These are phyloP conservation scores for Coemansia sp. DNA, from an alignment of 192 early-diverging fungal species.

Conservation along the genomic window DNA sequence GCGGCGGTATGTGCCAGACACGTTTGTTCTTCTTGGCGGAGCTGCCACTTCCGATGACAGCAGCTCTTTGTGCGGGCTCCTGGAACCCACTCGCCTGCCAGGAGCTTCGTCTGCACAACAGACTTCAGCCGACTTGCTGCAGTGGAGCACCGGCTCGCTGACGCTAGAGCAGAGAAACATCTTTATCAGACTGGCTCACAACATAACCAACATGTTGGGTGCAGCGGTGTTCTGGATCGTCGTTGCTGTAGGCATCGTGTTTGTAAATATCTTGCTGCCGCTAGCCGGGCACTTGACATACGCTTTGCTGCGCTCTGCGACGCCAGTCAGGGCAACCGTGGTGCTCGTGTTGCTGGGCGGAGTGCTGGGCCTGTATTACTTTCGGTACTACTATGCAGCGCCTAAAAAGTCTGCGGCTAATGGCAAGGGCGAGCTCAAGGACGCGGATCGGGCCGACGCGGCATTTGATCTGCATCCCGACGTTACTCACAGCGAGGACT, in stretches of 20 bases:
- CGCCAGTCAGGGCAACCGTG: conserved; percentile 13
- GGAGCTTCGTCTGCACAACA: neutral
- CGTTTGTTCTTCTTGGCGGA: neutral
- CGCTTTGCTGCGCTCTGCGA: conserved; percentile 20
- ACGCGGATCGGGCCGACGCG: conserved; percentile 7
- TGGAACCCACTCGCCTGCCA: neutral
- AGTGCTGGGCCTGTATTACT: conserved; percentile 38
- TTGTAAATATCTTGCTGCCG: conserved; percentile 25
- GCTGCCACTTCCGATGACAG: neutral
- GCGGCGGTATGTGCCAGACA: neutral
- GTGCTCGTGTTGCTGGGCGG: conserved; percentile 4
- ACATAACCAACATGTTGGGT: conserved; percentile 1
- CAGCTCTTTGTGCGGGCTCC: neutral
- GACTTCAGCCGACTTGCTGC: neutral
- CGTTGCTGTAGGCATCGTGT: conserved; percentile 15
- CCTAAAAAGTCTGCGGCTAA: conserved; percentile 19
- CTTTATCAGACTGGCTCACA: neutral
- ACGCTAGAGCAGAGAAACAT: conserved; percentile 1
- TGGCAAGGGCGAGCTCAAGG: conserved; percentile 14
- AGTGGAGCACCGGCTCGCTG: conserved; percentile 2
- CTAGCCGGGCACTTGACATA: neutral
- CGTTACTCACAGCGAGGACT: conserved; percentile 30
- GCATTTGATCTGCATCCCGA: conserved; percentile 53
- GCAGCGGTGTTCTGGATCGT: conserved; percentile 6
- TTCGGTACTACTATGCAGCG: conserved; percentile 46